These are phyloP conservation scores for Candolleomyces aberdarensis DNA, from an alignment of 768 basidiomycete species.

Conservation along the genomic window DNA sequence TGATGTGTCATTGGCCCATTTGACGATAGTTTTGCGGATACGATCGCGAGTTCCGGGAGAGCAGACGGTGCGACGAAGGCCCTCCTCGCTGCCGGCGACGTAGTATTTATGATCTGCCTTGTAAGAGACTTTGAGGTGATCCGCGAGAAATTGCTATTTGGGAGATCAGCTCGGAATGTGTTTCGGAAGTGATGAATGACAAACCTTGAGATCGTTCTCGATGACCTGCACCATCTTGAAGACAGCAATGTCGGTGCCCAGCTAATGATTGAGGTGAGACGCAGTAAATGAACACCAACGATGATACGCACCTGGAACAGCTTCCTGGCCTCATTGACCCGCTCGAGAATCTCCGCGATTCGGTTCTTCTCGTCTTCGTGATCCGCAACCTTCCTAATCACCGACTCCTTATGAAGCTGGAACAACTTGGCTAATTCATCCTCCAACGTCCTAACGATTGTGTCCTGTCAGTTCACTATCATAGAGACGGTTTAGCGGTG, in stretches of 20 bases:
- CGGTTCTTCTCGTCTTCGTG: conserved; percentile 6
- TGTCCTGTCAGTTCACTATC: neutral
- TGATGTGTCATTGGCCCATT: conserved; percentile 21
- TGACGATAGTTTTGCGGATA: conserved; percentile 16
- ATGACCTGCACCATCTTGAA: neutral
- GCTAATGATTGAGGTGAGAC: neutral
- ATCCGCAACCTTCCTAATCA: neutral
- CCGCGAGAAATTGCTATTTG: conserved; percentile 8
- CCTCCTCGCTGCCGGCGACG: conserved; percentile 4
- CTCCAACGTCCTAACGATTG: neutral
- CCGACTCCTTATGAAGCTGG: neutral
- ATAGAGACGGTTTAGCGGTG: no score
- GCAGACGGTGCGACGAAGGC: conserved; percentile 16
- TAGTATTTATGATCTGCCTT: conserved; percentile 11
- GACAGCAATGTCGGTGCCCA: neutral
- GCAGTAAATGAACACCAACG: neutral
- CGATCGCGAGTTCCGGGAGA: conserved; percentile 22
- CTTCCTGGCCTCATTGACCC: conserved; percentile 2
- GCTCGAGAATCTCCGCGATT: conserved; percentile 1
- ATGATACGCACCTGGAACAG: conserved; percentile 3
- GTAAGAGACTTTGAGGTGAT: conserved; percentile 12
- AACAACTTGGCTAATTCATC: neutral
- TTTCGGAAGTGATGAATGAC: neutral
- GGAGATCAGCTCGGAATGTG: neutral
- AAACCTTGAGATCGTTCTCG: neutral